A percentile compares a stretch with the other conserved stretches of the same genome.
Conservation (phyloP, 306 rosid genomes). For the Citrullus amarus region DNA sequence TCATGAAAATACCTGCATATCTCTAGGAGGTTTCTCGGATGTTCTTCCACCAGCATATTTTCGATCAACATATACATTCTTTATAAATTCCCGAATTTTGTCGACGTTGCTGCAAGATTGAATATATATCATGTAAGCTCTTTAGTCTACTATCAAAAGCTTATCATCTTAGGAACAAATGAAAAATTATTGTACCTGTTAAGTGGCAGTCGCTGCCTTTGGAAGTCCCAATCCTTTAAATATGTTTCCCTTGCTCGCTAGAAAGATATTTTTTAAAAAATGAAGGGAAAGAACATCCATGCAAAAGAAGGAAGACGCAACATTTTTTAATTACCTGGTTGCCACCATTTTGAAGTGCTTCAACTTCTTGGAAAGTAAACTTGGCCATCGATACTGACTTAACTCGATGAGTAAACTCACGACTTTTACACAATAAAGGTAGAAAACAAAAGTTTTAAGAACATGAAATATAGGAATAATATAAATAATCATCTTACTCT, state of each 20-base stretch:
- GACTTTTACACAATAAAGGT: conserved; percentile 37
- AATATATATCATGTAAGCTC: conserved; percentile 8
- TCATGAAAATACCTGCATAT: conserved; percentile 51
- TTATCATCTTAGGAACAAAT: conserved; percentile 1
- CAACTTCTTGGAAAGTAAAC: conserved; percentile 85
- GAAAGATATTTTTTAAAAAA: conserved; percentile 10
- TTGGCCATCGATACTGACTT: conserved; percentile 94
- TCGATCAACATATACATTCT: conserved; percentile 58
- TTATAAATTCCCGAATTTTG: conserved; percentile 73
- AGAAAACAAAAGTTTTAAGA: neutral
- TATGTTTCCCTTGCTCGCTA: conserved; percentile 85
- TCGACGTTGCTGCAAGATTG: conserved; percentile 58
- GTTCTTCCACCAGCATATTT: conserved; percentile 57
- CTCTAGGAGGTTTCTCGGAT: conserved; percentile 72
- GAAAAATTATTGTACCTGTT: conserved; percentile 42
- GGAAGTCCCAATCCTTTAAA: conserved; percentile 86
- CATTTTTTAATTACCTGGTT: conserved; percentile 54
- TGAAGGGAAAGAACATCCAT: conserved; percentile 18
- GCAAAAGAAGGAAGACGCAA: neutral
- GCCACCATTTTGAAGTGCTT: conserved; percentile 83
- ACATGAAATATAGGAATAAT: neutral
- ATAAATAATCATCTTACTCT: neutral
- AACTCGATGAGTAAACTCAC: conserved; percentile 96
- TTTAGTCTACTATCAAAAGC: neutral
- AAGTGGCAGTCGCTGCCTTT: conserved; percentile 58